These are phyloP conservation scores for Trichoderma afroharzianum DNA, from an alignment of 2,329 filamentous ascomycete species.

Conservation along the genomic window DNA sequence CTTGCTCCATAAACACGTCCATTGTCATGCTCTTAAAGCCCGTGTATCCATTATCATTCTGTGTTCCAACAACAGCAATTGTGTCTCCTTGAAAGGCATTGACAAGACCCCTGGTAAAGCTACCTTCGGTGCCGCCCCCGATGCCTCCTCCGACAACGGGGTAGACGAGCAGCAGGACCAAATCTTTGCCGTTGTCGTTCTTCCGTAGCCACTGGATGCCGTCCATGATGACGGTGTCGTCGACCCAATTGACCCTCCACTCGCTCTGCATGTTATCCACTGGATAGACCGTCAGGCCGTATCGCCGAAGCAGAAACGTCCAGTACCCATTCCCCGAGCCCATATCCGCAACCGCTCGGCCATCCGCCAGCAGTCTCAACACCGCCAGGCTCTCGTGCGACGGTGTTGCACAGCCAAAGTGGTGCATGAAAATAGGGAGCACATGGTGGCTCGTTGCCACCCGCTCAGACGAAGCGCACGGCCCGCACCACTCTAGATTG, in stretches of 20 bases:
- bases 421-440: constrained; percentile 71
- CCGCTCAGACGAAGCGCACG: constrained; percentile 48
- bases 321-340: constrained; percentile 74
- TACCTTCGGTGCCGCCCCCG: constrained; percentile 59
- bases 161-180: constrained; percentile 68
- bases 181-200: constrained; percentile 47
- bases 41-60: constrained; percentile 72
- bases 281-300: constrained; percentile 52
- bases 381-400: constrained; percentile 62
- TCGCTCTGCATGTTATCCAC: constrained; percentile 66
- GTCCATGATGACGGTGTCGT: constrained; percentile 61
- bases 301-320: constrained; percentile 64
- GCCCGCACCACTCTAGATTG: constrained; percentile 63
- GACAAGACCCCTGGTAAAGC: constrained; percentile 62
- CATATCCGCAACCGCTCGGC: constrained; percentile 58
- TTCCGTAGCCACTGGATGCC: constrained; percentile 55
- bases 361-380: constrained; percentile 53
- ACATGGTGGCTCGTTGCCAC: constrained; percentile 62
- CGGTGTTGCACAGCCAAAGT: constrained; percentile 71
- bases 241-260: constrained; percentile 67
- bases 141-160: constrained; percentile 63
- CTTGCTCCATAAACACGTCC: constrained; percentile 61
- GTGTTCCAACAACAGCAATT: constrained; percentile 69
- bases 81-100: constrained; percentile 59
- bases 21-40: constrained; percentile 61